phyloP scores from a whole-genome alignment of 768 basidiomycete genomes.

The Cytidiella melzeri region DNA sequence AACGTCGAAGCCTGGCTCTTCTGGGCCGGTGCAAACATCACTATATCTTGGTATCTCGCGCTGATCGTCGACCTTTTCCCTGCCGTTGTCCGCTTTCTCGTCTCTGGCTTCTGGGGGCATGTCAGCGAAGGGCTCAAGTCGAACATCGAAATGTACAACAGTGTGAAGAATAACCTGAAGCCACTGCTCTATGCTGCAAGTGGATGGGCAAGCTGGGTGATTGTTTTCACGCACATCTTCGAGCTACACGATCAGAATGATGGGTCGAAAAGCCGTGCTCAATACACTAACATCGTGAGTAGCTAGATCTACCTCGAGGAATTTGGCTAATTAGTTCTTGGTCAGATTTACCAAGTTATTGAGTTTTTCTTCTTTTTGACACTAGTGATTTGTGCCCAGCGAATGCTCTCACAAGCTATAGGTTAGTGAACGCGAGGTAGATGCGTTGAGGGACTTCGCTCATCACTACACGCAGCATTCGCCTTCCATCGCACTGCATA shows the following conservation, averaged over 20 bases:
- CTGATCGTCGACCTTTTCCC: slow-evolving; percentile 67
- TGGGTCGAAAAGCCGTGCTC: slow-evolving; percentile 41
- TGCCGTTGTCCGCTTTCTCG: slow-evolving; percentile 40
- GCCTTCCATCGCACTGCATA: slow-evolving; percentile 76
- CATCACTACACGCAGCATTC: slow-evolving; percentile 49
- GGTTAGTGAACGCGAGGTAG: slow-evolving; percentile 21
- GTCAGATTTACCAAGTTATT: slow-evolving; percentile 53
- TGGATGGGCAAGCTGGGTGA: slow-evolving; percentile 68
- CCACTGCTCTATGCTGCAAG: slow-evolving; percentile 69
- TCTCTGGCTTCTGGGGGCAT: slow-evolving; percentile 67
- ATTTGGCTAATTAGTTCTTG: not conserved
- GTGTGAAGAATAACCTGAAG: slow-evolving; percentile 63
- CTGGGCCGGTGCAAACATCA: slow-evolving; percentile 73
- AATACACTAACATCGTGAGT: slow-evolving; percentile 54
- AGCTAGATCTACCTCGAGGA: not conserved
- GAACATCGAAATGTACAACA: slow-evolving; percentile 61
- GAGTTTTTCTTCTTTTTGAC: slow-evolving; percentile 74
- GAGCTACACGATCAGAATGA: slow-evolving; percentile 41
- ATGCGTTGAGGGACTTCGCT: slow-evolving; percentile 1
- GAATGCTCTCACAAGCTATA: slow-evolving; percentile 65
- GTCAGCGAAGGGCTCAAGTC: slow-evolving; percentile 64
- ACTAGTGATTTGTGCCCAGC: slow-evolving; percentile 54
- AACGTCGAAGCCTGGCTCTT: slow-evolving; percentile 76
- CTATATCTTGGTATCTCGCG: slow-evolving; percentile 76
- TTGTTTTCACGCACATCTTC: slow-evolving; percentile 67